These are phyloP conservation scores for Dryas octopetala DNA, from an alignment of 306 rosid species.

Conservation along the genomic window DNA sequence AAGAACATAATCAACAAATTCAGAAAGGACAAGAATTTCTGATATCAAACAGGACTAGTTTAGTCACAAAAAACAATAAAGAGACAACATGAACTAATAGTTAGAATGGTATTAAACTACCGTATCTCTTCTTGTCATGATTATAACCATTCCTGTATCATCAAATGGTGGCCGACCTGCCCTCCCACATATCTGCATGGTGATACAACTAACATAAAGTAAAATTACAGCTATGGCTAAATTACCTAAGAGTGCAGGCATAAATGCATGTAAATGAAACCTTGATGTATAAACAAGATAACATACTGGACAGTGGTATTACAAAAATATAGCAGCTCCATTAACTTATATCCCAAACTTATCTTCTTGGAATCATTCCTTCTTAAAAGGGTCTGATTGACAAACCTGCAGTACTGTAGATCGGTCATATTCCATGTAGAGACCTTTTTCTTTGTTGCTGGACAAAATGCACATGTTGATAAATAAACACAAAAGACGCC, in stretches of 20 bases:
- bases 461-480: constrained; percentile 30
- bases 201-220: constrained; percentile 4
- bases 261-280: background rate
- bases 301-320: background rate
- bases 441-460: constrained; percentile 97
- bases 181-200: constrained; percentile 85
- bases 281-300: background rate
- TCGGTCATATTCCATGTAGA: constrained; percentile 92
- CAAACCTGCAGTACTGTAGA: constrained; percentile 88
- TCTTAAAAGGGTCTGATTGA: constrained; percentile 10
- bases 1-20: too few relatives aligned
- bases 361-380: background rate
- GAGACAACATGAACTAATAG: constrained; percentile 4
- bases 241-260: background rate
- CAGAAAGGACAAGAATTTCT: background rate
- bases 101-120: constrained; percentile 39
- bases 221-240: constrained; percentile 4
- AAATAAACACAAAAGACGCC: constrained; percentile 25
- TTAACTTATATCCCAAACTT: background rate
- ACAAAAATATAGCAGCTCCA: background rate
- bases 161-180: constrained; percentile 99
- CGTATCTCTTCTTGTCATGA: constrained; percentile 97
- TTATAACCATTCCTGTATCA: constrained; percentile 94
- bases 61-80: background rate
- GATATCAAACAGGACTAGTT: background rate